Evolutionary conservation across 371 early-diverging fungal species (phyloP).

Genomic region (Syncephalastrum monosporum): DNA sequence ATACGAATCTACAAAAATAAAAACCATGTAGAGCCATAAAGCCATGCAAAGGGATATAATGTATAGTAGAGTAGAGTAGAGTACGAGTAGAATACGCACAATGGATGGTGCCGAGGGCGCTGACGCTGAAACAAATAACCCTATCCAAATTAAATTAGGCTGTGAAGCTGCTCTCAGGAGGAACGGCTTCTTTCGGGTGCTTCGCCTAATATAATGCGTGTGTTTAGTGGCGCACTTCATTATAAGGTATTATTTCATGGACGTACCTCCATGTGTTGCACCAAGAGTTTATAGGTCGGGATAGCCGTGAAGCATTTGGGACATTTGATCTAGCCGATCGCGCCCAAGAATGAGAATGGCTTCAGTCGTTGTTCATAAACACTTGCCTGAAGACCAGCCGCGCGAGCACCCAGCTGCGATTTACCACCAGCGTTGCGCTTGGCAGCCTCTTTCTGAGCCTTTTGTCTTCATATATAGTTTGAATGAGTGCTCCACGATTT

Average conservation of each 20-base stretch:
- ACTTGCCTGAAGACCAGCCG: conserved; percentile 57
- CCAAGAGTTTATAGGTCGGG: conserved; percentile 58
- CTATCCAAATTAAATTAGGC: background rate
- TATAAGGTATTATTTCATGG: background rate
- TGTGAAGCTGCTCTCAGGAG: conserved; percentile 37
- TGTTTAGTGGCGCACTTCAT: background rate
- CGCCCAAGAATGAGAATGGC: background rate
- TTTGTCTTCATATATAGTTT: conserved; percentile 38
- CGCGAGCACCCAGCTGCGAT: conserved; percentile 58
- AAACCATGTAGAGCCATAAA: background rate
- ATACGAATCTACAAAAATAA: background rate
- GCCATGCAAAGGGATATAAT: background rate
- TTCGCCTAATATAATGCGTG: conserved; percentile 40
- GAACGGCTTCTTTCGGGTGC: conserved; percentile 55
- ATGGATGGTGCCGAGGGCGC: too few relatives aligned
- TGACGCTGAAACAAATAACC: background rate
- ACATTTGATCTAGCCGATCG: conserved; percentile 34
- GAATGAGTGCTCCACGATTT: background rate
- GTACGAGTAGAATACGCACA: too few relatives aligned
- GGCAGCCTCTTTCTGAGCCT: conserved; percentile 58
- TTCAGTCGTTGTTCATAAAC: background rate
- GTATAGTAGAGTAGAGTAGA: background rate
- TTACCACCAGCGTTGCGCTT: conserved; percentile 32
- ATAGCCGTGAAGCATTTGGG: conserved; percentile 37
- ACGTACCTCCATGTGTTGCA: conserved; percentile 62